These are phyloP conservation scores for Trypanosoma mega DNA, from an alignment of 208 protist species.

Conservation along the genomic window DNA sequence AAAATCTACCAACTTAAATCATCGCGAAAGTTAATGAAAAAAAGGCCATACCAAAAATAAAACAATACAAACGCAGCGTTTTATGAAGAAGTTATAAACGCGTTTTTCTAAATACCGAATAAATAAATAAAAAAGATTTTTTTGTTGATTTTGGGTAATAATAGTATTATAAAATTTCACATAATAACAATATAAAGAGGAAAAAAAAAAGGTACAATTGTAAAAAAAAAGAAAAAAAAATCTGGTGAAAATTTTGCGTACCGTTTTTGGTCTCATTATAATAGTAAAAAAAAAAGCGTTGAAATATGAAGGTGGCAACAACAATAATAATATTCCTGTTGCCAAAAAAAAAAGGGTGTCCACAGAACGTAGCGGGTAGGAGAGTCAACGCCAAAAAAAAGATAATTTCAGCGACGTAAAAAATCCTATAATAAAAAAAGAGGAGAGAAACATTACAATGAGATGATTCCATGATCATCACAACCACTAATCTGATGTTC, in stretches of 20 bases:
- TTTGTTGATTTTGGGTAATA: too few relatives aligned
- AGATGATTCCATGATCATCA: background rate
- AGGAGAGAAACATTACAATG: conserved; percentile 5
- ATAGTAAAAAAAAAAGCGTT: conserved; percentile 11
- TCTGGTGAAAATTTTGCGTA: background rate
- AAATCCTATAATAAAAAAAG: conserved; percentile 1
- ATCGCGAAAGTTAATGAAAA: too few relatives aligned
- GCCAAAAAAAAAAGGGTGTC: conserved; percentile 15
- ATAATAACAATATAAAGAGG: too few relatives aligned
- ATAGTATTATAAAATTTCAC: too few relatives aligned
- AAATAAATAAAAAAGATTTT: too few relatives aligned
- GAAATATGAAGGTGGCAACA: conserved; percentile 1
- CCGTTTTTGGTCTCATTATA: too few relatives aligned
- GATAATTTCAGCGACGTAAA: background rate
- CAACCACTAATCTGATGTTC: too few relatives aligned
- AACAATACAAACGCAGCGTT: too few relatives aligned
- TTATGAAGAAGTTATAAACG: too few relatives aligned
- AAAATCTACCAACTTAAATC: too few relatives aligned
- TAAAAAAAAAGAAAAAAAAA: conserved; percentile 7
- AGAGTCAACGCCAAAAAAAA: conserved; percentile 7
- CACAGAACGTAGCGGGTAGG: background rate
- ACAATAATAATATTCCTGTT: conserved; percentile 14
- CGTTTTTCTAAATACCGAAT: too few relatives aligned
- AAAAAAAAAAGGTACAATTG: background rate
- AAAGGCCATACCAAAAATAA: too few relatives aligned